Percentiles rank a stretch among this genome's conserved stretches.
These are phyloP conservation scores for Ochetophila trinervis DNA, from an alignment of 306 rosid species.

Conservation along the genomic window DNA sequence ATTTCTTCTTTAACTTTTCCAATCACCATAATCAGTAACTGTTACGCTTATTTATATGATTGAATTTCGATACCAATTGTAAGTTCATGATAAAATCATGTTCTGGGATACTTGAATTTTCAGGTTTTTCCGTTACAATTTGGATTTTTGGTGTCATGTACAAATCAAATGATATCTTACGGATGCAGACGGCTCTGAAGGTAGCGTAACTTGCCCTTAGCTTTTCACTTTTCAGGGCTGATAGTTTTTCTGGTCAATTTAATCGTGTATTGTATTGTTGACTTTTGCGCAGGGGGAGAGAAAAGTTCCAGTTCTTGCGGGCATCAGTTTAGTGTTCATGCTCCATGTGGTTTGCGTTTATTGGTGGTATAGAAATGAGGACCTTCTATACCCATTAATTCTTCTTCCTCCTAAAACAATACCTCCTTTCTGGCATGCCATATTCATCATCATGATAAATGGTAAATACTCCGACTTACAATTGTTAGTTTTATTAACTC, in stretches of 20 bases:
- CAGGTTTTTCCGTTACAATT: conserved; percentile 69
- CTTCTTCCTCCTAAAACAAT: conserved; percentile 22
- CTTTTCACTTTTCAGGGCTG: neutral
- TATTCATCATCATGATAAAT: conserved; percentile 26
- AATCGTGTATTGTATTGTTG: neutral
- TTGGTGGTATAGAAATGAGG: conserved; percentile 28
- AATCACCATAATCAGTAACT: no score
- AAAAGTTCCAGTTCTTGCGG: conserved; percentile 19
- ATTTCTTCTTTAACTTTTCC: no score
- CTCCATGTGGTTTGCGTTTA: conserved; percentile 20
- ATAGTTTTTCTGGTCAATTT: neutral
- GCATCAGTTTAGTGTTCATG: conserved; percentile 19
- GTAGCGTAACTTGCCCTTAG: conserved; percentile 25
- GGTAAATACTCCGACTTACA: conserved; percentile 11
- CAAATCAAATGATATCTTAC: conserved; percentile 86
- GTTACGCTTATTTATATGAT: no score
- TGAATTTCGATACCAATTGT: neutral
- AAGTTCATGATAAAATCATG: neutral
- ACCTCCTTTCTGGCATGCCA: conserved; percentile 30
- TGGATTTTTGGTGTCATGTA: conserved; percentile 93
- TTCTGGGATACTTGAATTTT: conserved; percentile 10
- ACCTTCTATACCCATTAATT: conserved; percentile 20
- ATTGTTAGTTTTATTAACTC: neutral
- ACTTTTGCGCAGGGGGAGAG: conserved; percentile 20
- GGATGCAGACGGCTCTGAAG: conserved; percentile 87